Base-by-base conservation (phyloP, 2,329 filamentous ascomycete genomes). In the Ophiostoma tasmaniense region DNA sequence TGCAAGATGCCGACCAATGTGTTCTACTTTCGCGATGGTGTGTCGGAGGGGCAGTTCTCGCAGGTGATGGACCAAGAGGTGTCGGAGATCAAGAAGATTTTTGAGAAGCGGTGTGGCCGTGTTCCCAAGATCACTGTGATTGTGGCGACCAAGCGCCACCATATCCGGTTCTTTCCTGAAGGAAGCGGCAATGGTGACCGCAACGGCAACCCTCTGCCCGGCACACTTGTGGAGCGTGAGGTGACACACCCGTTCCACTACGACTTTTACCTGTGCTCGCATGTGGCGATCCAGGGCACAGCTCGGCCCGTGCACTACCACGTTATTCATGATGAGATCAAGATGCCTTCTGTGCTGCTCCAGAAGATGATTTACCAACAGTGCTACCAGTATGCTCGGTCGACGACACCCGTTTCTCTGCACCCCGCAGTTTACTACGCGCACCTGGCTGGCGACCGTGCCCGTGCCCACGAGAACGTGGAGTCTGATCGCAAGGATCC, bases 371-470 rank as follows among this genome's bases (percentile, higher is more conserved):
- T 98, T 28, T 98, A 98, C 74, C 90, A 97, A 73, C 93, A 97
- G 72, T 96, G 90, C 62, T 99, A 97, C 78, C 92, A 96, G 69
- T 99, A 97, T 75, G 89, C 90, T 68, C 88, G 95, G 20, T 95
- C 93, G 0, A 98, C 93, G 0, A 98, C 94, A 0, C 92, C 95
- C 0, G 93, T 99, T 0, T 97, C 93, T 0, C 79, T 95, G 0
- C 91, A 89, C 73, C 95, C 95, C 0, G 93, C 95, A 0, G 90
- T 98, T 0, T 99, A 99, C 83, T 99, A 99, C 74, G 93, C 96
- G 0, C 95, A 99, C 78, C 80, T 99, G 72, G 93, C 93, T 42
- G 90, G 92, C 10, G 87, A 88, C 70, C 91, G 95, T 66, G 92
- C 91, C 25, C 88, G 88, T 68, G 82, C 88, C 3, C 95, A 99